phyloP scores from a whole-genome alignment of 495 filamentous ascomycete genomes.

The Annulohypoxylon nitens region DNA sequence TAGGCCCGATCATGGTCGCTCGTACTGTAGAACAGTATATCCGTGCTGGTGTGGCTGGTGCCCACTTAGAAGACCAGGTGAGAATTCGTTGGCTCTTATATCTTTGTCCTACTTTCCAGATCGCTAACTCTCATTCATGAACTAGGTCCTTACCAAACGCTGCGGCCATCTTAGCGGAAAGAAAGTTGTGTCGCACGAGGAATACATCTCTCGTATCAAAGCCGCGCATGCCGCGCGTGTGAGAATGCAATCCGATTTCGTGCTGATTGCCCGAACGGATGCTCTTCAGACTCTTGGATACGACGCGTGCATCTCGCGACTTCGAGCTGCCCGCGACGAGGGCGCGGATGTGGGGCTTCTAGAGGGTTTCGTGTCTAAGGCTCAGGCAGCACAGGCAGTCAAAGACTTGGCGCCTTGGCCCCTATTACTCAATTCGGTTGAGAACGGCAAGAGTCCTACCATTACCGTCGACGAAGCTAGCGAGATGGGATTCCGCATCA shows the following conservation, averaged over 20 bases:
- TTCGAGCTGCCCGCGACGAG: conserved; percentile 64
- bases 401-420: conserved; percentile 70
- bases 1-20: conserved; percentile 70
- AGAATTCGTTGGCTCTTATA: conserved; percentile 15
- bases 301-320: conserved; percentile 57
- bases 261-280: conserved; percentile 75
- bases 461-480: conserved; percentile 69
- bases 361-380: conserved; percentile 71
- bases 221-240: conserved; percentile 59
- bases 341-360: conserved; percentile 75
- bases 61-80: conserved; percentile 80
- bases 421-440: conserved; percentile 73
- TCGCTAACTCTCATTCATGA: conserved; percentile 12
- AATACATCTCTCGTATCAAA: conserved; percentile 69
- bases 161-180: conserved; percentile 74
- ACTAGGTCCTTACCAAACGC: conserved; percentile 65
- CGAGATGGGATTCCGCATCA: conserved; percentile 74
- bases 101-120: background rate
- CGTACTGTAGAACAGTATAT: conserved; percentile 73
- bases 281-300: conserved; percentile 71
- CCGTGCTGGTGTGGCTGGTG: conserved; percentile 72
- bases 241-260: conserved; percentile 67
- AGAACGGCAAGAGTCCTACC: conserved; percentile 69
- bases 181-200: conserved; percentile 66
- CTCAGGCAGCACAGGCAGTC: conserved; percentile 65